Conservation (phyloP, 192 early-diverging fungal species). For the Allomyces arbusculus region DNA sequence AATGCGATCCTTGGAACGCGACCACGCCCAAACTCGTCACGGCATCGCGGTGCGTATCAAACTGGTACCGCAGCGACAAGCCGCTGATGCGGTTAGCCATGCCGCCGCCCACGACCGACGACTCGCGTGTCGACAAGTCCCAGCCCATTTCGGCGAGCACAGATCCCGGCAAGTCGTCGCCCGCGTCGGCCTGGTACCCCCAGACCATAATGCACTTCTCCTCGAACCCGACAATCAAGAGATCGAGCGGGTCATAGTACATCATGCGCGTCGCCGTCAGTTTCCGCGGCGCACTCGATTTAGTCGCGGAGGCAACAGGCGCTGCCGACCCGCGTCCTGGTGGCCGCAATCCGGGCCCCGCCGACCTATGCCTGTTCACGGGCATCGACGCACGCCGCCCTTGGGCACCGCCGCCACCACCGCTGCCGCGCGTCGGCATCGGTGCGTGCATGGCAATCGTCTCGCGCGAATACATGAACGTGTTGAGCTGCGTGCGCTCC, state of each 20-base stretch:
- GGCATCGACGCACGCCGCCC: too few relatives aligned
- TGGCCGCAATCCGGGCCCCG: too few relatives aligned
- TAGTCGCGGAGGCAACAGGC: neutral
- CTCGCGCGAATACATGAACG: conserved; percentile 29
- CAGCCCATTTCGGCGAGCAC: too few relatives aligned
- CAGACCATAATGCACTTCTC: conserved; percentile 27
- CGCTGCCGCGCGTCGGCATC: neutral
- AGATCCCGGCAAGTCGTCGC: conserved; percentile 12
- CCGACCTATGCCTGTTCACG: too few relatives aligned
- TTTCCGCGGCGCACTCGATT: neutral
- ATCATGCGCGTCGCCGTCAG: conserved; percentile 7
- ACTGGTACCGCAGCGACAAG: conserved; percentile 24
- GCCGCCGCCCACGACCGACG: too few relatives aligned
- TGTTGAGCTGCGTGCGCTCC: conserved; percentile 36
- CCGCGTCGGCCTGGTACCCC: conserved; percentile 35
- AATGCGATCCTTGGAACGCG: conserved; percentile 17
- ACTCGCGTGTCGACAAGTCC: too few relatives aligned
- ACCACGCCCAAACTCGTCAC: conserved; percentile 27
- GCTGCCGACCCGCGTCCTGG: neutral
- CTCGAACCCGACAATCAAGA: conserved; percentile 29
- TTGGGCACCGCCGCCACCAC: too few relatives aligned
- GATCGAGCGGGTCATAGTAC: conserved; percentile 36
- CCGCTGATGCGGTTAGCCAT: conserved; percentile 31
- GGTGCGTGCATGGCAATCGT: neutral
- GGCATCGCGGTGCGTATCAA: conserved; percentile 25